These are phyloP conservation scores for Udeniomyces megalosporus DNA, from an alignment of 768 basidiomycete species.

Conservation along the genomic window DNA sequence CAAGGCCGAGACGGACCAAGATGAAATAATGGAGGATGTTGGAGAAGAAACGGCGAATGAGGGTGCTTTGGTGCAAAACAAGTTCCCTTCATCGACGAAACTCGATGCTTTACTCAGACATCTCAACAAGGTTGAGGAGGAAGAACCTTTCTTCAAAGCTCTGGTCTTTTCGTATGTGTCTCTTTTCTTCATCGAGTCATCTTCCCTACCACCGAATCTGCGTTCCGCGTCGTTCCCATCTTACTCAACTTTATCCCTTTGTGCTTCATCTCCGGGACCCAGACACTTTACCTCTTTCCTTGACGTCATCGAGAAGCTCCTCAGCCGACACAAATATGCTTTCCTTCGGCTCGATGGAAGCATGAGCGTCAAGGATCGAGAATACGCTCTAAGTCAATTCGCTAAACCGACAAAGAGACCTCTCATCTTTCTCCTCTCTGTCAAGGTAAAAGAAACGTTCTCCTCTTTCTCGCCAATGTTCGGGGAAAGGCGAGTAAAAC, in stretches of 20 bases:
- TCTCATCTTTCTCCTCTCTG: constrained; percentile 23
- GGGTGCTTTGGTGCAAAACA: constrained; percentile 45
- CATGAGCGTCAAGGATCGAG: constrained; percentile 71
- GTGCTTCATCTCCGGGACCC: background rate
- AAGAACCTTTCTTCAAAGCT: constrained; percentile 49
- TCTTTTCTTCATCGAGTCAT: constrained; percentile 17
- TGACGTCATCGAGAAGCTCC: constrained; percentile 55
- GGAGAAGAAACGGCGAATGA: background rate
- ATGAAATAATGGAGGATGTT: no score
- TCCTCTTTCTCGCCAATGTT: background rate
- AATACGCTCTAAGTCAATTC: constrained; percentile 60
- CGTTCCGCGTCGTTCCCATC: background rate
- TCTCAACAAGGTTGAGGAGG: constrained; percentile 39
- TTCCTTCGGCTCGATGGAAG: constrained; percentile 73
- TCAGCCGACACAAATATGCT: constrained; percentile 43
- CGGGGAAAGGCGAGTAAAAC: background rate
- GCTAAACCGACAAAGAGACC: constrained; percentile 50
- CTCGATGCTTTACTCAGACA: constrained; percentile 62
- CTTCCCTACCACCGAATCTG: background rate
- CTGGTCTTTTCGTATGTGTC: constrained; percentile 31
- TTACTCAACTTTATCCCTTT: background rate
- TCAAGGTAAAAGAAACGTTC: background rate
- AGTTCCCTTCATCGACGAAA: constrained; percentile 83
- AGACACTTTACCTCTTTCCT: constrained; percentile 41
- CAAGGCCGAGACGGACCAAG: background rate